Evolutionary conservation across 306 rosid genomes (phyloP).

Genomic region (Vigna unguiculata): DNA sequence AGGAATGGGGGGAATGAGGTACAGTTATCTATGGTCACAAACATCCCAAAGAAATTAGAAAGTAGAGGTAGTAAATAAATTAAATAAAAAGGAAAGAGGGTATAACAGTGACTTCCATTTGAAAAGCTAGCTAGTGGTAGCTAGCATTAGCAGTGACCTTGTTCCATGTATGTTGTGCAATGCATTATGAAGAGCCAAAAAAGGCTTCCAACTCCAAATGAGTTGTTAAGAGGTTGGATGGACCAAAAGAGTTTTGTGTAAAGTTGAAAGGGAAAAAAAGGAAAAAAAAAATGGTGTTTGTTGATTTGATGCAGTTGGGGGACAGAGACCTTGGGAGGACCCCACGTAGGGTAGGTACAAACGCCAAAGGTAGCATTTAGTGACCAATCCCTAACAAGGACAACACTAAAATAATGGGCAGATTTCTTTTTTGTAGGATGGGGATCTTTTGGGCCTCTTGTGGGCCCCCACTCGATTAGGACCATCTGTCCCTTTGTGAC

Average conservation of each 20-base stretch:
- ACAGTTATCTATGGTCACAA: too few species aligned
- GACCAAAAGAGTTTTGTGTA: too few species aligned
- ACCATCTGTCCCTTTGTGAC: conserved; percentile 86
- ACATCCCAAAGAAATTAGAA: too few species aligned
- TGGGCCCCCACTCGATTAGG: conserved; percentile 60
- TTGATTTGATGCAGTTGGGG: conserved; percentile 44
- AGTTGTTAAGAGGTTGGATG: too few species aligned
- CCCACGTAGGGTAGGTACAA: conserved; percentile 50
- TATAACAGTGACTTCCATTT: too few species aligned
- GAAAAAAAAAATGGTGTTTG: conserved; percentile 4
- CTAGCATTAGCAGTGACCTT: too few species aligned
- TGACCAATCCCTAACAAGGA: conserved; percentile 54
- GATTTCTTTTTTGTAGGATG: conserved; percentile 48
- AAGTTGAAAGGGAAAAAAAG: too few species aligned
- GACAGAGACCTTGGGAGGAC: conserved; percentile 40
- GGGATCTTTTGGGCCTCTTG: conserved; percentile 54
- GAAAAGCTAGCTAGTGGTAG: too few species aligned
- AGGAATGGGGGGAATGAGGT: too few species aligned
- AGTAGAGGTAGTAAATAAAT: too few species aligned
- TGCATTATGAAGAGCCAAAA: background rate
- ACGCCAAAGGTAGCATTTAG: conserved; percentile 63
- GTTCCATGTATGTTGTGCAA: background rate
- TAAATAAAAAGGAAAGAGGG: too few species aligned
- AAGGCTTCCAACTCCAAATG: background rate
- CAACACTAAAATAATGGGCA: conserved; percentile 60